Evolutionary conservation across 164 flowering plant genomes (phyloP).

Genomic region (Vitis labrusca): DNA sequence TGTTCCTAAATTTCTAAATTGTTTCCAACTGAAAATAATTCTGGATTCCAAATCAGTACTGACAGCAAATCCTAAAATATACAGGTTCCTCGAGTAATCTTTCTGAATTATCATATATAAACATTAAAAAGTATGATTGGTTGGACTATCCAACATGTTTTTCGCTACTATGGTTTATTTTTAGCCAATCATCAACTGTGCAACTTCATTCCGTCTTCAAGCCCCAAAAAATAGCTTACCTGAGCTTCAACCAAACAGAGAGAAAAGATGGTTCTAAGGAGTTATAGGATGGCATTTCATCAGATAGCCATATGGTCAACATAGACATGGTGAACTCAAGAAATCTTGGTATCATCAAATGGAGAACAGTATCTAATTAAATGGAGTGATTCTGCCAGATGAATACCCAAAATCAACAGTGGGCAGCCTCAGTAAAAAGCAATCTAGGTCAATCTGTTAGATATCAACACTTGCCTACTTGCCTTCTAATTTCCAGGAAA

Average conservation of each 20-base stretch:
- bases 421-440: too few species aligned
- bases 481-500: too few species aligned
- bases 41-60: not conserved
- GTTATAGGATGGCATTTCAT: not conserved
- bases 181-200: not conserved
- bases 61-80: not conserved
- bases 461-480: too few species aligned
- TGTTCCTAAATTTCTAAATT: too few species aligned
- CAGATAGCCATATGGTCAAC: not conserved
- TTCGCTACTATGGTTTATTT: not conserved
- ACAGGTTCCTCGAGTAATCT: too few species aligned
- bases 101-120: too few species aligned
- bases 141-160: not conserved
- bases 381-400: too few species aligned
- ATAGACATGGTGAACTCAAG: not conserved
- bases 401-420: too few species aligned
- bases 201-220: not conserved
- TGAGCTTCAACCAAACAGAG: not conserved
- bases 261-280: not conserved
- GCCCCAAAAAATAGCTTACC: not conserved
- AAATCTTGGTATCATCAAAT: not conserved
- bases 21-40: too few species aligned
- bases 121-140: too few species aligned
- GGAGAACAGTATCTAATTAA: not conserved
- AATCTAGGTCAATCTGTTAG: too few species aligned